Evolutionary conservation across 257 asterid species (phyloP).

Genomic region (Asclepias syriaca): DNA sequence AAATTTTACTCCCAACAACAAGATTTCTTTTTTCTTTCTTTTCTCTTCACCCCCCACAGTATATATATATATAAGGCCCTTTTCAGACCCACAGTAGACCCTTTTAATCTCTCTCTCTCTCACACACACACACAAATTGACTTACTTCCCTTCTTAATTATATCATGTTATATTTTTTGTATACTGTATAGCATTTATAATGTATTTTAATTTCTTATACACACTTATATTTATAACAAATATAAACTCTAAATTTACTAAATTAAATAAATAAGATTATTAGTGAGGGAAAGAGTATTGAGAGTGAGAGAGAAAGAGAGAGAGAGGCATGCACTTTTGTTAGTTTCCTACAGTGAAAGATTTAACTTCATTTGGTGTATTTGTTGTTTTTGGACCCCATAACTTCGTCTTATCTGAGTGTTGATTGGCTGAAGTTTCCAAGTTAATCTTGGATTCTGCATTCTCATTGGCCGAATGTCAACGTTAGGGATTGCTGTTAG

Average conservation of each 20-base stretch:
- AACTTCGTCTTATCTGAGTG: conserved; percentile 20
- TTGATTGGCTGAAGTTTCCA: conserved; percentile 40
- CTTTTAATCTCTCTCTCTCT: conserved; percentile 10
- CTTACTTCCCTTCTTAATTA: too few relatives aligned
- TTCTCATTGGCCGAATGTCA: conserved; percentile 40
- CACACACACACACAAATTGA: too few relatives aligned
- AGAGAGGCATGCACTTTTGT: conserved; percentile 22
- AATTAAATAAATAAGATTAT: too few relatives aligned
- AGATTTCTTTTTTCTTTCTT: not conserved
- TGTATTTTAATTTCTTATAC: too few relatives aligned
- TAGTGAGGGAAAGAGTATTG: too few relatives aligned
- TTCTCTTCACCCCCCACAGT: too few relatives aligned
- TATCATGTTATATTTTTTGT: too few relatives aligned
- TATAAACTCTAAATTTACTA: too few relatives aligned
- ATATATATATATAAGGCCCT: not conserved
- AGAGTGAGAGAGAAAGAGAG: too few relatives aligned
- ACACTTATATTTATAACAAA: too few relatives aligned
- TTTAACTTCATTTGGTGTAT: not conserved
- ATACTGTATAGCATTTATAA: too few relatives aligned
- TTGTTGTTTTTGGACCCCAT: conserved; percentile 25
- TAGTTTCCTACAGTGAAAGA: conserved; percentile 13
- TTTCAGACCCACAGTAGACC: conserved; percentile 7
- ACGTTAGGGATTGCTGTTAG: conserved; percentile 43
- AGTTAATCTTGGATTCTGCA: conserved; percentile 32
- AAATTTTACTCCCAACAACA: not conserved